phyloP scores from a whole-genome alignment of 192 early-diverging fungal genomes.

The Geosiphon pyriformis region DNA sequence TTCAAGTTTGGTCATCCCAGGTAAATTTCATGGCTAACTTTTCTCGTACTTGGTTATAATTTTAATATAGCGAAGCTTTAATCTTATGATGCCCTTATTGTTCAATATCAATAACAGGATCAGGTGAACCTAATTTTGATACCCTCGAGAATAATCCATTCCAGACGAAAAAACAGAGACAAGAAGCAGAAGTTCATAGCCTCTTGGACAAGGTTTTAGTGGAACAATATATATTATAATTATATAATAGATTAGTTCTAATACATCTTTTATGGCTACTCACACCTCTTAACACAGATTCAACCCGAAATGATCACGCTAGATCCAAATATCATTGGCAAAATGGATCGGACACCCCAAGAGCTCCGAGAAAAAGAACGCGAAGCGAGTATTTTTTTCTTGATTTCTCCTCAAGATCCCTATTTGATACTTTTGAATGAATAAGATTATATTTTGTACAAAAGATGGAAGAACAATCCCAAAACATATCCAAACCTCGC shows the following conservation, averaged over 20 bases:
- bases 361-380: conserved; percentile 56
- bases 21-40: no score
- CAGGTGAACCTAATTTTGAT: conserved; percentile 99
- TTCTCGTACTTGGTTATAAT: no score
- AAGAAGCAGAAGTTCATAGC: conserved; percentile 80
- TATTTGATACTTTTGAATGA: conserved; percentile 18
- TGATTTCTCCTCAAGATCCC: conserved; percentile 4
- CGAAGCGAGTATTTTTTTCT: conserved; percentile 29
- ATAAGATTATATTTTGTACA: conserved; percentile 14
- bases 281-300: no score
- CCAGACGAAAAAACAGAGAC: conserved; percentile 84
- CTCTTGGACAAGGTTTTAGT: conserved; percentile 84
- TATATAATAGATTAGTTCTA: no score
- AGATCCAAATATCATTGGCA: conserved; percentile 76
- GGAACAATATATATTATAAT: no score
- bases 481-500: conserved; percentile 47
- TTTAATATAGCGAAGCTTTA: no score
- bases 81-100: no score
- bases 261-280: no score
- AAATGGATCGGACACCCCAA: conserved; percentile 60
- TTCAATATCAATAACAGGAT: conserved; percentile 46
- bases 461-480: conserved; percentile 40
- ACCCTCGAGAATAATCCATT: conserved; percentile 86
- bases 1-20: conserved; percentile 77
- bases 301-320: conserved; percentile 90